phyloP scores from a whole-genome alignment of 208 protist species.

The Leishmania gerbilli region DNA sequence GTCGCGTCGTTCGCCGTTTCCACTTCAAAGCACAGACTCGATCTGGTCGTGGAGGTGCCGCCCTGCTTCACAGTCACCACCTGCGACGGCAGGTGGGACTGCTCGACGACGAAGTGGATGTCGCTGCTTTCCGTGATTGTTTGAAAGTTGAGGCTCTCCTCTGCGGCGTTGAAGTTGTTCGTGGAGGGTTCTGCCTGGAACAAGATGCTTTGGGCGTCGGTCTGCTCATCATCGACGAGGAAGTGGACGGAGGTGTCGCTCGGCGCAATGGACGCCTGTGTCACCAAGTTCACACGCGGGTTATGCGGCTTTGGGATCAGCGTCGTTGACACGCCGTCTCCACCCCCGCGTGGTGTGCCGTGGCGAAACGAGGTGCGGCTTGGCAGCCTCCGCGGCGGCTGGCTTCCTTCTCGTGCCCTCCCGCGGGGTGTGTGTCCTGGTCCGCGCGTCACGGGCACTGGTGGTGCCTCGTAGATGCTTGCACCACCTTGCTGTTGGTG shows the following conservation, averaged over 20 bases:
- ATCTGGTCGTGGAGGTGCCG: background rate
- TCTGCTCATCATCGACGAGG: slow-evolving; percentile 9
- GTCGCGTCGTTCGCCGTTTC: slow-evolving; percentile 19
- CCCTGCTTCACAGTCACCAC: background rate
- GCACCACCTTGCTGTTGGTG: background rate
- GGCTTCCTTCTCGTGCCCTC: slow-evolving; percentile 18
- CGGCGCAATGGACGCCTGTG: slow-evolving; percentile 12
- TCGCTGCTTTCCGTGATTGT: slow-evolving; percentile 18
- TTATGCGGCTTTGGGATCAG: background rate
- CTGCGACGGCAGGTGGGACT: slow-evolving; percentile 9
- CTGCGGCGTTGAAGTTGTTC: background rate
- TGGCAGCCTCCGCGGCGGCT: slow-evolving; percentile 28
- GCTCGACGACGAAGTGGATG: slow-evolving; percentile 21
- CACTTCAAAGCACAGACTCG: slow-evolving; percentile 19
- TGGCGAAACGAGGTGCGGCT: slow-evolving; percentile 31
- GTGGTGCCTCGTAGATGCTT: slow-evolving; percentile 20
- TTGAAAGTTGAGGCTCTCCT: slow-evolving; percentile 1
- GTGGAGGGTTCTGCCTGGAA: slow-evolving; percentile 27
- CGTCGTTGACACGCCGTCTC: background rate
- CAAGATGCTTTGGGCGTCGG: slow-evolving; percentile 12
- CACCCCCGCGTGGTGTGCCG: slow-evolving; percentile 15
- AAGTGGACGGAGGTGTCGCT: slow-evolving; percentile 20
- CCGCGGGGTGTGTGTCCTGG: slow-evolving; percentile 34
- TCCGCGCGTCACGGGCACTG: slow-evolving; percentile 54
- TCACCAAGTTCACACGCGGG: background rate